Base-by-base conservation (phyloP, 23 red algal genomes). In the Cyanidiococcus yangmingshanensis region DNA sequence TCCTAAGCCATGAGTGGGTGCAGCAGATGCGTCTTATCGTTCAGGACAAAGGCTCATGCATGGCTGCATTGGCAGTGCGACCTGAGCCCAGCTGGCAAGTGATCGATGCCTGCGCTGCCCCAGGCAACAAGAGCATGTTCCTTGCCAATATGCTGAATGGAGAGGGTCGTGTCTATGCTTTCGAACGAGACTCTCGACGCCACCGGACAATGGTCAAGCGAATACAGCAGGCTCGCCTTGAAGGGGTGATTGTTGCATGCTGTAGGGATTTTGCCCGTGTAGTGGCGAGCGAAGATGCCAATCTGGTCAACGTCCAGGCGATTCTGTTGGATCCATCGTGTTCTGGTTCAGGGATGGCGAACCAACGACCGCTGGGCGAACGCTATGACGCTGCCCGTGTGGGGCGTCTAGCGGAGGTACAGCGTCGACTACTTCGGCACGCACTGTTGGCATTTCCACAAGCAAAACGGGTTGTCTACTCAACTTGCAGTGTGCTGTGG, bases 31-130 rank as follows among this genome's bases (percentile, higher is more conserved):
- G 3, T 7, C 32, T 25, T 7, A 71, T 71, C 63, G 63, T 71
- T 3, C 63, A 71, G 63, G 63, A 71, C 63, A 71, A 30, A 35
- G 63, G 63, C 32, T 25, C 63, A 30, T 81, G 78, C 68, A 3
- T 81, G 40, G 78, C 68, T 25, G 78, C 41, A 21, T 7, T 71
- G 37, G 39, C 58, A 25, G 38, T 81, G 37, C 21, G 67, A 31
- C 45, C 78, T 16, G 16, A 2, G 40, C 45, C 38, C 18, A 54
- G 78, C 38, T 81, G 78, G 78, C 59, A 38, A 7, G 15, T 81
- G 3, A 27, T 81, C 0, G 78, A 81, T 81, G 78, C 78, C 15
- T 81, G 78, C 40, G 78, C 78, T 1, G 57, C 78, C 16, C 78
- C 78, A 7, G 78, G 78, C 1, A 81, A 81, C 24, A 81, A 81